A percentile compares a stretch with the other conserved stretches of the same genome.
Conservation (phyloP, 306 rosid species). For the Pterocarpus macrocarpus region DNA sequence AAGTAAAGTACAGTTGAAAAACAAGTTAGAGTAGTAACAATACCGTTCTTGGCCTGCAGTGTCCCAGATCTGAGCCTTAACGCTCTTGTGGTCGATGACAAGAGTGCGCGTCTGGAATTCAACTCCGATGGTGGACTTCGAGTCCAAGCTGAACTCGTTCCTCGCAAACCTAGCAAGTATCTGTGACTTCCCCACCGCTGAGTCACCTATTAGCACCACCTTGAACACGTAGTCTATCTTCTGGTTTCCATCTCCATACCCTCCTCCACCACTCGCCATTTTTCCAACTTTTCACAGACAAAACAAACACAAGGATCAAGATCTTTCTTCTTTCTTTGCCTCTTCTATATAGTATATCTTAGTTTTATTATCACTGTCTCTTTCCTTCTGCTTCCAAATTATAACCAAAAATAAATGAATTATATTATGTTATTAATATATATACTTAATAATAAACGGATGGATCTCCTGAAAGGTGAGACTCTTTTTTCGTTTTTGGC, state of each 20-base stretch:
- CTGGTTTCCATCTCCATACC: conserved; percentile 84
- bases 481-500: conserved; percentile 15
- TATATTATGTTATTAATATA: neutral
- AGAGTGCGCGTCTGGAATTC: conserved; percentile 96
- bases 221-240: conserved; percentile 97
- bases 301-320: neutral
- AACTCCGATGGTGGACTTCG: conserved; percentile 96
- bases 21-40: neutral
- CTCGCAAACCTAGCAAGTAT: conserved; percentile 91
- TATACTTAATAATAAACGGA: conserved; percentile 14
- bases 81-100: conserved; percentile 86
- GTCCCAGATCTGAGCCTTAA: conserved; percentile 99
- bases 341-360: neutral
- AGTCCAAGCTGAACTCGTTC: conserved; percentile 97
- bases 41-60: conserved; percentile 99
- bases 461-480: conserved; percentile 25
- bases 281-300: neutral
- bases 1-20: neutral
- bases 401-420: conserved; percentile 20
- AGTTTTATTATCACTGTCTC: conserved; percentile 11
- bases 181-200: conserved; percentile 99
- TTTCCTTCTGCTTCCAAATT: conserved; percentile 37
- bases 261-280: conserved; percentile 74
- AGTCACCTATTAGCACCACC: conserved; percentile 94
- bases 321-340: neutral